Evolutionary conservation across 495 filamentous ascomycete species (phyloP).

Genomic region (Massariosphaeria phaeospora): DNA sequence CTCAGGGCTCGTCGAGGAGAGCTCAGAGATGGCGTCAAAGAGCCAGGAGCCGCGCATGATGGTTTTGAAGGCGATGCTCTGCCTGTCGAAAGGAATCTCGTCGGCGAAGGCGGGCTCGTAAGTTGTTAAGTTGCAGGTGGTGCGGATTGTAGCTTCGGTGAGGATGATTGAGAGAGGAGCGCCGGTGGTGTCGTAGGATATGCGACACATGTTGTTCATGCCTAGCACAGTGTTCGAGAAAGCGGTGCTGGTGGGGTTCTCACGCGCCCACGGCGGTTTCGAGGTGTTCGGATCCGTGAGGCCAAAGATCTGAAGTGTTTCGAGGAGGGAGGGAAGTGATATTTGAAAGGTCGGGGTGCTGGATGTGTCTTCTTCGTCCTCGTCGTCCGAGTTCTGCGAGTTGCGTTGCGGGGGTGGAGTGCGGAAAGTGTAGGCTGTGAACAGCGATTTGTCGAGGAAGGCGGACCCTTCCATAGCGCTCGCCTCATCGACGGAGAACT

Average conservation of each 20-base stretch:
- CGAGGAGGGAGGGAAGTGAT: constrained; percentile 78
- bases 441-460: constrained; percentile 79
- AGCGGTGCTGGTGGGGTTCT: constrained; percentile 48
- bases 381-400: constrained; percentile 23
- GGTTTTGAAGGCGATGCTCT: constrained; percentile 79
- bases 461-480: constrained; percentile 84
- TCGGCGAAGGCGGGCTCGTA: constrained; percentile 65
- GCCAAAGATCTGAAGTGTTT: constrained; percentile 91
- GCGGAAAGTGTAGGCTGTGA: constrained; percentile 70
- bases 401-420: constrained; percentile 38
- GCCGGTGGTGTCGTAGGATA: constrained; percentile 68
- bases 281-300: constrained; percentile 56
- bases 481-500: constrained; percentile 79
- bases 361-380: constrained; percentile 36
- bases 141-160: constrained; percentile 78
- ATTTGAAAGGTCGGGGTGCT: constrained; percentile 63
- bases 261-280: constrained; percentile 22
- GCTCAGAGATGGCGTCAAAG: constrained; percentile 76
- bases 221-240: constrained; percentile 74
- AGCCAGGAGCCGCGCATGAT: constrained; percentile 86
- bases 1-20: constrained; percentile 66
- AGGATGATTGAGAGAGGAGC: constrained; percentile 74
- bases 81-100: constrained; percentile 79
- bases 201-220: constrained; percentile 72
- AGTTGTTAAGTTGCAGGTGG: constrained; percentile 86